Conservation (phyloP, 2,329 filamentous ascomycete species). For the Blastomyces silverae region DNA sequence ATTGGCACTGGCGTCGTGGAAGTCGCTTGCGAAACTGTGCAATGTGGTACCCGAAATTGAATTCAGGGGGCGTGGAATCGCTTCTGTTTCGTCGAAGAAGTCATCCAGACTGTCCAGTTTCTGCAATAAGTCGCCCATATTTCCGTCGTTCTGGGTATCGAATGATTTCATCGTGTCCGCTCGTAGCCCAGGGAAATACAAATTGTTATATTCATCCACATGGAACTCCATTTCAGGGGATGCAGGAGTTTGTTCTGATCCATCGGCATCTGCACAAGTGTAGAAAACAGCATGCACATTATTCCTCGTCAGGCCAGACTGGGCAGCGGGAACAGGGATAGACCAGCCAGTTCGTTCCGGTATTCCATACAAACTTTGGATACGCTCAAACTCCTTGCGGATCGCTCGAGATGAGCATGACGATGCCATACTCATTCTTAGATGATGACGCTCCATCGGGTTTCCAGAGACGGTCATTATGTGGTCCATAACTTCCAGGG, state of each 20-base stretch:
- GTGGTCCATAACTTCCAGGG: slow-evolving; percentile 82
- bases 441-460: slow-evolving; percentile 85
- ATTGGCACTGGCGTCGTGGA: slow-evolving; percentile 67
- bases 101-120: slow-evolving; percentile 74
- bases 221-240: slow-evolving; percentile 91
- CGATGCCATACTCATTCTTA: slow-evolving; percentile 97
- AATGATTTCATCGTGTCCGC: slow-evolving; percentile 92
- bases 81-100: slow-evolving; percentile 65
- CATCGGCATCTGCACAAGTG: slow-evolving; percentile 67
- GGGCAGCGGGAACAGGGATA: slow-evolving; percentile 82
- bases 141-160: slow-evolving; percentile 54
- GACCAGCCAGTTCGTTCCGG: slow-evolving; percentile 95
- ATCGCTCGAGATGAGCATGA: slow-evolving; percentile 70
- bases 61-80: slow-evolving; percentile 52
- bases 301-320: slow-evolving; percentile 74
- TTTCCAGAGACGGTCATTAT: slow-evolving; percentile 92
- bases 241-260: slow-evolving; percentile 53
- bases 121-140: slow-evolving; percentile 74
- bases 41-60: slow-evolving; percentile 34
- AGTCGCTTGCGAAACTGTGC: slow-evolving; percentile 52
- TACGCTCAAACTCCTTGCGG: slow-evolving; percentile 89
- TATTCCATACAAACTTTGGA: slow-evolving; percentile 91
- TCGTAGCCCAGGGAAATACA: slow-evolving; percentile 68
- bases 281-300: slow-evolving; percentile 97
- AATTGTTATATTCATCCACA: slow-evolving; percentile 72